Percentiles rank a stretch among this genome's conserved stretches.
Conservation (phyloP, 345 rosid species). For the Balakata baccata region DNA sequence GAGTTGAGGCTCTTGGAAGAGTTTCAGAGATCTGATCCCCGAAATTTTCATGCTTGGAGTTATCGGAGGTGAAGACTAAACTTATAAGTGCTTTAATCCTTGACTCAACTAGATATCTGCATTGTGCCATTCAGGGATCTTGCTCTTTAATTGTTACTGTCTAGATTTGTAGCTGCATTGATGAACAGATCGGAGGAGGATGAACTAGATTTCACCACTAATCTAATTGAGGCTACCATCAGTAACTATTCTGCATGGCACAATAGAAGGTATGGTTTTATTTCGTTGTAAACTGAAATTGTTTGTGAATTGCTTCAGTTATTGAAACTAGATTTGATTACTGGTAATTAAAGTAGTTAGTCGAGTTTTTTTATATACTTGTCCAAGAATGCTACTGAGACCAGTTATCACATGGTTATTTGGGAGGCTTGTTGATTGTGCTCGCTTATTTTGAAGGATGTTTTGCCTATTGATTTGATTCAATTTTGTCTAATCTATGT, state of each 20-base stretch:
- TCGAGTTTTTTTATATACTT: neutral
- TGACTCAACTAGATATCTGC: neutral
- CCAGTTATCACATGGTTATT: neutral
- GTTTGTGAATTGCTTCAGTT: neutral
- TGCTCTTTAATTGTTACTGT: slow-evolving; percentile 2
- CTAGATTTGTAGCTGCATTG: slow-evolving; percentile 67
- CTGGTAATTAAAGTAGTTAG: neutral
- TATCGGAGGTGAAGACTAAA: slow-evolving; percentile 59
- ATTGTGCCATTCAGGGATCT: neutral
- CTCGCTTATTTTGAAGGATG: neutral
- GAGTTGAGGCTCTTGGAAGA: slow-evolving; percentile 62
- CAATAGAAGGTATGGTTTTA: slow-evolving; percentile 64
- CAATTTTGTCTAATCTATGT: too few species aligned
- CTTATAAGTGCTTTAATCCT: neutral
- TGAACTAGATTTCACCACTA: slow-evolving; percentile 64
- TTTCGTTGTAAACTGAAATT: too few species aligned
- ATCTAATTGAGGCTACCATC: slow-evolving; percentile 57
- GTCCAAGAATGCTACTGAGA: neutral
- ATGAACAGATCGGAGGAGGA: slow-evolving; percentile 73
- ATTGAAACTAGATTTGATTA: neutral
- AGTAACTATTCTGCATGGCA: slow-evolving; percentile 99
- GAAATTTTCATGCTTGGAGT: slow-evolving; percentile 96
- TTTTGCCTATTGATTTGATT: neutral
- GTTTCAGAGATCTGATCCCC: slow-evolving; percentile 61
- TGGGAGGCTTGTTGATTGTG: neutral